Base-by-base conservation (phyloP, 441 rosid species). In the Mallotus japonicus region DNA sequence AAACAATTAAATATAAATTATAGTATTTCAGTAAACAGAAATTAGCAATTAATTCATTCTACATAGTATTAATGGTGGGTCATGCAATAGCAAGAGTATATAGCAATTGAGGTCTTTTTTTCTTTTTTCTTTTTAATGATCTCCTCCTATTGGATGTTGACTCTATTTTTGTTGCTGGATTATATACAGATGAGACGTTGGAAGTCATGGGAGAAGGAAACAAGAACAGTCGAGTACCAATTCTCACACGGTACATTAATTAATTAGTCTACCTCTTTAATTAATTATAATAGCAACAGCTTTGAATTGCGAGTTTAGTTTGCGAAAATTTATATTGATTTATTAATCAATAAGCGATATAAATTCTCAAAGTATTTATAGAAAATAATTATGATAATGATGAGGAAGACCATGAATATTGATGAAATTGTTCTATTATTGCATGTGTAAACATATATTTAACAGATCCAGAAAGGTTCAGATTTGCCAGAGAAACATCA, bases 391-490 rank as follows among this genome's bases (percentile, higher is more conserved):
- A 2, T 54, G 14, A 54, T 6, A 3, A 16, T 16, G 11, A 16
- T 17, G 13, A 17, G 5, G 8, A 54, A 3, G 40, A 24, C 1
- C 28, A 24, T 24, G 28, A 24, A 34, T n/a, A n/a, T n/a, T 34
- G 40, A 34, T 34, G 5, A 34, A 3, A 5, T 34, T 16, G 11
- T 54, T 17, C 4, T 16, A 8, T 54, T 54, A 16, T 54, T 54
- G 2, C 8, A 6, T 56, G 20, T 17, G 11, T 5, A 34, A 20
- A 69, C 2, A 11, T 44, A 56, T 24, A 37, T 55, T 12, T 12
- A 80, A 64, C 86, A 95, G 99, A 95, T 82, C 99, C 99, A n/a
- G 91, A 92, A 83, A 91, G 97, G 80, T 95, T 93, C 74, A 85
- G 99, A 69, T 91, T 91, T 79, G 90, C 99, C 68, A 91, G 96